Base-by-base conservation (phyloP, 192 early-diverging fungal species). In the Lobosporangium transversale region DNA sequence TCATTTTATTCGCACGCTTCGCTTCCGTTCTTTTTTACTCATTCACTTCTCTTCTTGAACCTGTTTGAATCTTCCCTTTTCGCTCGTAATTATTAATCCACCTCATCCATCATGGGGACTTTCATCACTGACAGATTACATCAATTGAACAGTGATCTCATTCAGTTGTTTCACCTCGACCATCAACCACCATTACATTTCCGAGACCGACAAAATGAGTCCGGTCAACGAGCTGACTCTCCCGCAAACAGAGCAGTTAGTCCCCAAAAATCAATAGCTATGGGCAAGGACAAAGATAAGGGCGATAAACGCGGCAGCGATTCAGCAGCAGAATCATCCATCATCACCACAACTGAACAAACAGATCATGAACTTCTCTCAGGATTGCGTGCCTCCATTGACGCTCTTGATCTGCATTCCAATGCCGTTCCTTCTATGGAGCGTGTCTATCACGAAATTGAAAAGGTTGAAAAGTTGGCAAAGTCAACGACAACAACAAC, bases 81-180 rank as follows among this genome's bases (percentile, higher is more conserved):
- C 51, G 6, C 30, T 24, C 45, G 24, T 23, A 8, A 5, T 6
- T 21, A n/a, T 6, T 47, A 18, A 10, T 20, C n/a, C 15, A 44
- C 11, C n/a, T 17, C 24, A 8, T 20, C 40, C 24, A 51, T 24
- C 58, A 76, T 76, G 73, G 63, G 58, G 18, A 76, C 73, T n/a
- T 76, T 76, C 21, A 67, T 76, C 53, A 62, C 73, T 5, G 73
- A 76, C 65, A 66, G 52, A 26, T 33, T 76, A 30, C 45, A 62
- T 11, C 63, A 62, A 36, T 44, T 76, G 18, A 76, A 76, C 59
- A 67, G 67, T 44, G 73, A 76, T 24, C 59, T 76, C 6, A 59
- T 76, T 15, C 73, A 76, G 47, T 40, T 76, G 27, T 76, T 76
- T 53, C 73, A 76, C 43, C 73, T 76, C 29, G 73, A 76, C 45